Base-by-base conservation (phyloP, 2,329 filamentous ascomycete genomes). In the Verticillium dahliae region DNA sequence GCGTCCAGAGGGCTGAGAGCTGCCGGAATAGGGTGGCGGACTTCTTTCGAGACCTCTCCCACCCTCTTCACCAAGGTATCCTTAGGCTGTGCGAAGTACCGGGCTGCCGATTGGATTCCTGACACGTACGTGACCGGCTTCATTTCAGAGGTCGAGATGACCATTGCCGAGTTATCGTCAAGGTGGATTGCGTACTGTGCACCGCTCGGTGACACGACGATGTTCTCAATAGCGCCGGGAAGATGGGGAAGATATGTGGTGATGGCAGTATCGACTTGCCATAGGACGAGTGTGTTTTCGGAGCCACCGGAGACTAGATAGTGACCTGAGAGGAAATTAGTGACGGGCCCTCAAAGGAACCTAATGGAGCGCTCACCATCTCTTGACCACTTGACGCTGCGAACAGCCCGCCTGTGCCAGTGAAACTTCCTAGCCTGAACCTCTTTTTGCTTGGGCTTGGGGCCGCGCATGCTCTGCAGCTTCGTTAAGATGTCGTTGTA, bases 291-390 rank as follows among this genome's bases (percentile, higher is more conserved):
- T 22, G 92, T 90, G 7, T 92, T 93, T 75, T 99, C 95, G 27
- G 87, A 86, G 37, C 95, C 95, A 70, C 95, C 95, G 61, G 95
- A 98, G 59, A 99, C 88, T 62, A 99, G 77, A 73, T 99, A 99
- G 71, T 97, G 92, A 58, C 91, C 91, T 95, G 67, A 14, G 9
- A 58, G 50, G 55, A 57, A 56, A 69, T 78, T 64, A 78, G 78
- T 66, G 64, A n/a, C 14, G n/a, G n/a, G 18, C 18, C 9, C 22
- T 11, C n/a, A 31, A 31, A 31, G 27, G n/a, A 11, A 9, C 9
- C 18, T 15, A 37, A 10, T 50, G 7, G 14, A 14, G 4, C 11
- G 3, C 52, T 71, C 82, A 91, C 94, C 93, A 81, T 99, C 95
- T 67, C 82, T 81, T 14, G 95, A 97, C 90, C 93, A 98, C 74